A percentile compares a stretch with the other conserved stretches of the same genome.
These are phyloP conservation scores for Carnegiea gigantea DNA, from an alignment of 179 eudicot genomes.

Conservation along the genomic window DNA sequence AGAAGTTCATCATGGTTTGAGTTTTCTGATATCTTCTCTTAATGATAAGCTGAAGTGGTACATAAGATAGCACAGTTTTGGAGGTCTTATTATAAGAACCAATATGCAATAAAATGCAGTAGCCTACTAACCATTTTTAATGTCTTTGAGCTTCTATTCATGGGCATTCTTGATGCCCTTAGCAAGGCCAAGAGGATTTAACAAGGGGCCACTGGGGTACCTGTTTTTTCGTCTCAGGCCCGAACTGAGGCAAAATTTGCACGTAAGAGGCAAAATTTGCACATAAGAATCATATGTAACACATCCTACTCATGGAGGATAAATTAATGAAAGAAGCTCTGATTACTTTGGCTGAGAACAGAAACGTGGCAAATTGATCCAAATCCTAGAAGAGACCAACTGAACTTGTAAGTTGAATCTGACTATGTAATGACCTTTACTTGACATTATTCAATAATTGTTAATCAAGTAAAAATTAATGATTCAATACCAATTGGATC, in stretches of 20 bases:
- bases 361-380: background rate
- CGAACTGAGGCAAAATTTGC: background rate
- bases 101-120: background rate
- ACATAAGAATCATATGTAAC: background rate
- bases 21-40: background rate
- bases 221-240: conserved; percentile 34
- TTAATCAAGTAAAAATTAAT: too few species aligned
- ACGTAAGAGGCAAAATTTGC: background rate
- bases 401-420: too few species aligned
- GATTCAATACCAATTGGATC: too few species aligned
- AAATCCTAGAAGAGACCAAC: background rate
- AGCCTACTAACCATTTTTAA: conserved; percentile 61
- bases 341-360: background rate
- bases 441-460: too few species aligned
- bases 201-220: conserved; percentile 86
- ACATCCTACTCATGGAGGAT: too few species aligned
- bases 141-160: conserved; percentile 90
- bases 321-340: too few species aligned
- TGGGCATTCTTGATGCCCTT: conserved; percentile 69
- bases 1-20: too few species aligned
- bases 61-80: background rate
- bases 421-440: too few species aligned
- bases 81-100: background rate
- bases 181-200: conserved; percentile 85
- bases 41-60: too few species aligned